phyloP scores from a whole-genome alignment of 306 rosid species.

The Adenanthera pavonina region DNA sequence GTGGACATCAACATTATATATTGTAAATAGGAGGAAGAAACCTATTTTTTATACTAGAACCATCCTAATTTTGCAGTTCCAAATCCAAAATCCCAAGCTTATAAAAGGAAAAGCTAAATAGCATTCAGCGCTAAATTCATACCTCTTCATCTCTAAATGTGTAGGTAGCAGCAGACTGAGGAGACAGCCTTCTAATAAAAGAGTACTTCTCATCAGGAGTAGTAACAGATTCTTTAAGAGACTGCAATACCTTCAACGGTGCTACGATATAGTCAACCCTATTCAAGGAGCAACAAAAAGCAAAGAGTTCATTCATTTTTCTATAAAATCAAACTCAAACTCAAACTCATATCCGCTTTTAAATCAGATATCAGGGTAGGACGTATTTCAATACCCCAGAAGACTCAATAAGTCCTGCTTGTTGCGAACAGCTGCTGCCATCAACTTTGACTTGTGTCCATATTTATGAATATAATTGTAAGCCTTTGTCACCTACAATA shows the following conservation, averaged over 20 bases:
- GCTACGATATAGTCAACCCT: slow-evolving; percentile 98
- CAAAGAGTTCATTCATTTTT: too few relatives aligned
- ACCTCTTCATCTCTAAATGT: slow-evolving; percentile 83
- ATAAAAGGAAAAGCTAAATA: slow-evolving; percentile 14
- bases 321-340: slow-evolving; percentile 27
- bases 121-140: slow-evolving; percentile 37
- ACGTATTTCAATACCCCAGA: slow-evolving; percentile 67
- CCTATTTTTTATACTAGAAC: background rate
- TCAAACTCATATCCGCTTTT: slow-evolving; percentile 33
- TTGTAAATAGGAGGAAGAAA: slow-evolving; percentile 9
- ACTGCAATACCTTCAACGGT: slow-evolving; percentile 88
- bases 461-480: slow-evolving; percentile 94
- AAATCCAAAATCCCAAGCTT: slow-evolving; percentile 28
- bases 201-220: slow-evolving; percentile 85
- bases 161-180: slow-evolving; percentile 72
- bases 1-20: slow-evolving; percentile 24
- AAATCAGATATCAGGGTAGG: slow-evolving; percentile 31
- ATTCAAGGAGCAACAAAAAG: slow-evolving; percentile 36
- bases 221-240: slow-evolving; percentile 84
- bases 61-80: slow-evolving; percentile 4
- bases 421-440: slow-evolving; percentile 99
- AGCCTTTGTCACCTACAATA: slow-evolving; percentile 82
- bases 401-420: slow-evolving; percentile 95
- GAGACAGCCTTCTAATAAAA: slow-evolving; percentile 84
- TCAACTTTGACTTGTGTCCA: slow-evolving; percentile 90